phyloP scores from a whole-genome alignment of 1,284 basidiomycete genomes.

The Trametes hirsuta region DNA sequence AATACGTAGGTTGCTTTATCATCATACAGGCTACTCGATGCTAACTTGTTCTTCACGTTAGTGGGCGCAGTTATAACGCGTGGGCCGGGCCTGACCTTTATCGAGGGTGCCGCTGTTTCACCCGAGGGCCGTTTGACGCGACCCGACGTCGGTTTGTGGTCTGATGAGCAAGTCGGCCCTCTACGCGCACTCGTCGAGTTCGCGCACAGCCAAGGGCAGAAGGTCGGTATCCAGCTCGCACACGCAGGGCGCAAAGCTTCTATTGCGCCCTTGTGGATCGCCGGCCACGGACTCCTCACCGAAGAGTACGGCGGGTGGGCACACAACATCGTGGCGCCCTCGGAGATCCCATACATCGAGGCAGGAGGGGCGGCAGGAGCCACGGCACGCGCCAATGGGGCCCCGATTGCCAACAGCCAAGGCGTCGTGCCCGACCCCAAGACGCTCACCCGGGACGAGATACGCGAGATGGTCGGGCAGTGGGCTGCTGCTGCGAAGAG shows the following conservation, averaged over 20 bases:
- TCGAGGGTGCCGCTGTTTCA: conserved; percentile 72
- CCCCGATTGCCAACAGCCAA: neutral
- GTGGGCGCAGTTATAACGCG: neutral
- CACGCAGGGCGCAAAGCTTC: conserved; percentile 80
- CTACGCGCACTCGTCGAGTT: conserved; percentile 70
- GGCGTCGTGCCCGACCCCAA: conserved; percentile 41
- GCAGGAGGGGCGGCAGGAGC: neutral
- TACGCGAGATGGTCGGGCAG: conserved; percentile 58
- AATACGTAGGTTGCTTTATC: too few relatives aligned
- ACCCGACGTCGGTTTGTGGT: conserved; percentile 73
- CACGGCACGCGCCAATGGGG: neutral
- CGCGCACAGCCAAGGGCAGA: conserved; percentile 61
- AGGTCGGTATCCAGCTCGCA: conserved; percentile 75
- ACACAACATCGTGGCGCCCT: conserved; percentile 59
- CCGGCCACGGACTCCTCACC: conserved; percentile 34
- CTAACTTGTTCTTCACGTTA: neutral
- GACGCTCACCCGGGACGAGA: conserved; percentile 53
- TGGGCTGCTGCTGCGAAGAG: conserved; percentile 61
- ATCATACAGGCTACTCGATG: too few relatives aligned
- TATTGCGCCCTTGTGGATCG: conserved; percentile 62
- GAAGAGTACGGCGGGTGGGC: conserved; percentile 63
- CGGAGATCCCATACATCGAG: conserved; percentile 46
- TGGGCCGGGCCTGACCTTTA: conserved; percentile 44
- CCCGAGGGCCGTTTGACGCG: conserved; percentile 79
- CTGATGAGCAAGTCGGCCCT: conserved; percentile 66